phyloP scores from a whole-genome alignment of 495 filamentous ascomycete species.

The Penicillium chermesinum region DNA sequence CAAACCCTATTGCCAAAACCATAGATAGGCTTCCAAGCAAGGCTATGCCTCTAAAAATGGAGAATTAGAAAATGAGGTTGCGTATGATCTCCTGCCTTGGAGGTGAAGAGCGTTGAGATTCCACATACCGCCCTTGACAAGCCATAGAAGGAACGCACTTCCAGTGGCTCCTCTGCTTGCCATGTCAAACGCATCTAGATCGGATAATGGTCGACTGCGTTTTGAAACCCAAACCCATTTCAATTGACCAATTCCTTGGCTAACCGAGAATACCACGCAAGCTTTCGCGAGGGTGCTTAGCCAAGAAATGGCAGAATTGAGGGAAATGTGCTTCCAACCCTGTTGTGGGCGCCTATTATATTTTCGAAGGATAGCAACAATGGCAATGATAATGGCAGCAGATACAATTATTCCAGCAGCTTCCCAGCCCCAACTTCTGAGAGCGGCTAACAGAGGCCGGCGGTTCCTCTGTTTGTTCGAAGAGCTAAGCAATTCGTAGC shows the following conservation, averaged over 20 bases:
- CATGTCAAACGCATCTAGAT: neutral
- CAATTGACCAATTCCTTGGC: neutral
- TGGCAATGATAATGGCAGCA: neutral
- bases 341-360: neutral
- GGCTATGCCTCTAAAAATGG: too few species aligned
- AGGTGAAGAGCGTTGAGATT: too few species aligned
- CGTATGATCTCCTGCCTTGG: too few species aligned
- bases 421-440: too few species aligned
- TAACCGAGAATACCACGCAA: neutral
- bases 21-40: slow-evolving; percentile 1
- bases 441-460: too few species aligned
- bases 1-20: neutral
- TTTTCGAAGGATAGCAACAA: neutral
- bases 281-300: neutral
- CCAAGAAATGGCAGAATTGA: neutral
- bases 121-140: too few species aligned
- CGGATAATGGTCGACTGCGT: neutral
- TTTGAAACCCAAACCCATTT: neutral
- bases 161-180: neutral
- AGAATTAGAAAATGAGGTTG: too few species aligned
- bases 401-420: neutral
- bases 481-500: too few species aligned
- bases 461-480: too few species aligned
- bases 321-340: neutral
- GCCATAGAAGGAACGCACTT: neutral